Percentiles rank a stretch among this genome's conserved stretches.
Evolutionary conservation across 371 early-diverging fungal genomes (phyloP).

Genomic region (Phascolomyces articulosus): DNA sequence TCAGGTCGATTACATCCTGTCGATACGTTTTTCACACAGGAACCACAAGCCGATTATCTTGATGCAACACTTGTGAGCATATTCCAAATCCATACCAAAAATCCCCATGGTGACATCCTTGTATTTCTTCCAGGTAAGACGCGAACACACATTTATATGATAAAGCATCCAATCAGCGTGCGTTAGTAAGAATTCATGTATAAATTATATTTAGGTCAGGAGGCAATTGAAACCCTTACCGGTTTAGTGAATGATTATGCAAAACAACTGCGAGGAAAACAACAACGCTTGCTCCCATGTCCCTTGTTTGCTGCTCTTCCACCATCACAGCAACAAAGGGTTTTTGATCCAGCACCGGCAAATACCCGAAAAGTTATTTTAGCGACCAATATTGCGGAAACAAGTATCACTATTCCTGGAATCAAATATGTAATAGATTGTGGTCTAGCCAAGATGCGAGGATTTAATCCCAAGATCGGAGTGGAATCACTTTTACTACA

Average conservation of each 20-base stretch:
- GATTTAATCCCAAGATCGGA: slow-evolving; percentile 93
- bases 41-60: slow-evolving; percentile 88
- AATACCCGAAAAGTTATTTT: slow-evolving; percentile 92
- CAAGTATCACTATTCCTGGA: slow-evolving; percentile 97
- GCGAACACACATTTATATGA: background rate
- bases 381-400: slow-evolving; percentile 98
- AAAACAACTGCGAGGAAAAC: slow-evolving; percentile 39
- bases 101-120: slow-evolving; percentile 87
- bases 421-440: slow-evolving; percentile 98
- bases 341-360: slow-evolving; percentile 89
- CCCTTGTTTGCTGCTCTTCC: slow-evolving; percentile 95
- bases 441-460: slow-evolving; percentile 97
- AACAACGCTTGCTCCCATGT: slow-evolving; percentile 56
- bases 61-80: slow-evolving; percentile 87
- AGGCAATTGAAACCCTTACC: slow-evolving; percentile 90
- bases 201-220: slow-evolving; percentile 49
- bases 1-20: slow-evolving; percentile 92
- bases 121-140: slow-evolving; percentile 88
- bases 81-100: slow-evolving; percentile 90
- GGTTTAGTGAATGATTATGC: slow-evolving; percentile 76
- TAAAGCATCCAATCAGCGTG: background rate
- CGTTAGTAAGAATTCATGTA: background rate
- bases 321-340: slow-evolving; percentile 88
- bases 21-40: slow-evolving; percentile 74
- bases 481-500: slow-evolving; percentile 87